Percentiles rank a stretch among this genome's conserved stretches.
Evolutionary conservation across 2,329 filamentous ascomycete species (phyloP).

Genomic region (Ceratocystis diversiconidia): DNA sequence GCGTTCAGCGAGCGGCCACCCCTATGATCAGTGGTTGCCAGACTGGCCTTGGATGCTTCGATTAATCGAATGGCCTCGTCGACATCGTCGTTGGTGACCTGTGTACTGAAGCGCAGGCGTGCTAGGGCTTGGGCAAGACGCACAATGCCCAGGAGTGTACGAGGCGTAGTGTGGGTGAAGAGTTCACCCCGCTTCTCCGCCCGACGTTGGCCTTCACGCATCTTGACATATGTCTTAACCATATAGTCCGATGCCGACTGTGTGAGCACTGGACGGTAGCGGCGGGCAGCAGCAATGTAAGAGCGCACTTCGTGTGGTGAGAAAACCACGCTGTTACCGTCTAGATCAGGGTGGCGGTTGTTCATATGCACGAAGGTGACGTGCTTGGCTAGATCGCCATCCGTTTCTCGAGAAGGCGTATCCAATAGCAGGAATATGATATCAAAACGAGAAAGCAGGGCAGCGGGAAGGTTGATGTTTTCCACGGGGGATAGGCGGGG

Average conservation of each 20-base stretch:
- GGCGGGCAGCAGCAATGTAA: constrained; percentile 85
- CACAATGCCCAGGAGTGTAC: constrained; percentile 83
- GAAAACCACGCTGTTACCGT: constrained; percentile 46
- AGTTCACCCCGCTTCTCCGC: constrained; percentile 85
- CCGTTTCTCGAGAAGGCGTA: constrained; percentile 74
- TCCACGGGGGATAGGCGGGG: constrained; percentile 92
- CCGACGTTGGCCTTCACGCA: constrained; percentile 81
- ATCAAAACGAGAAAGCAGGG: constrained; percentile 91
- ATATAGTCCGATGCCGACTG: constrained; percentile 86
- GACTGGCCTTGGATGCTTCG: constrained; percentile 82
- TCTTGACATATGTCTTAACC: constrained; percentile 87
- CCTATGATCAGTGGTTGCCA: constrained; percentile 48
- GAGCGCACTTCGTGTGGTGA: constrained; percentile 85
- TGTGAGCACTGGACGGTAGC: constrained; percentile 75
- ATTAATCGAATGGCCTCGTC: constrained; percentile 85
- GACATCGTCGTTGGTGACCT: constrained; percentile 81
- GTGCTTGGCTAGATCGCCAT: constrained; percentile 88
- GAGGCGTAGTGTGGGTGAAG: constrained; percentile 85
- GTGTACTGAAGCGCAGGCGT: constrained; percentile 72
- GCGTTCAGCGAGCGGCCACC: constrained; percentile 63
- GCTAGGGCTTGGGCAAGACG: constrained; percentile 90
- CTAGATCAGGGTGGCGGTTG: constrained; percentile 72
- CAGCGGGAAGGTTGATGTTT: constrained; percentile 98
- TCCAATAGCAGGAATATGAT: constrained; percentile 93
- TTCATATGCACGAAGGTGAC: constrained; percentile 97